A percentile compares a stretch with the other conserved stretches of the same genome.
Conservation (phyloP, 1,284 basidiomycete genomes). For the Marasmius sp. region DNA sequence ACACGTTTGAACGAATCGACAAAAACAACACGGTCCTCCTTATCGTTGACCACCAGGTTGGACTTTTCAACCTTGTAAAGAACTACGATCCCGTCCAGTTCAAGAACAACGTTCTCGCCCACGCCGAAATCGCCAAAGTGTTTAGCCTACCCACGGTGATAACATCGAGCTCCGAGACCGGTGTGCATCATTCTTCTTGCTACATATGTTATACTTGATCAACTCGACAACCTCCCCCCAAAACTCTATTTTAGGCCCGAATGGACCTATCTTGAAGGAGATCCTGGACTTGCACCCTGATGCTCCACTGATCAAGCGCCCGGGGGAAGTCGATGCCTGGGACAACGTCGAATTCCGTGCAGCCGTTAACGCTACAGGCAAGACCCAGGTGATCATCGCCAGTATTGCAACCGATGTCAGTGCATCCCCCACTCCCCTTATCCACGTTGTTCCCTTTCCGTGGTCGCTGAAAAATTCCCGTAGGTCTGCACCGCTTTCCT, state of each 20-base stretch:
- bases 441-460: not conserved
- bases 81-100: conserved; percentile 38
- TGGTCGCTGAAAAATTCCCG: not conserved
- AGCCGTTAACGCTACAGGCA: conserved; percentile 45
- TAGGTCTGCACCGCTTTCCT: conserved; percentile 45
- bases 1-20: not conserved
- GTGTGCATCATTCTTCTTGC: not conserved
- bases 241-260: conserved; percentile 35
- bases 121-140: conserved; percentile 42
- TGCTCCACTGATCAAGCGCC: conserved; percentile 43
- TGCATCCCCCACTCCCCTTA: no score
- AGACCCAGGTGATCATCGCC: conserved; percentile 46
- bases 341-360: conserved; percentile 45
- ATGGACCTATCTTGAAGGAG: conserved; percentile 43
- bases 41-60: conserved; percentile 48
- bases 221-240: not conserved
- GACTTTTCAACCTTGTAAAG: conserved; percentile 43
- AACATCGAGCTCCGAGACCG: conserved; percentile 30
- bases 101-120: conserved; percentile 44
- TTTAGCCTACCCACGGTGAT: conserved; percentile 44
- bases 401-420: conserved; percentile 49
- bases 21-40: conserved; percentile 42
- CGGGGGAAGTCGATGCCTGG: conserved; percentile 52
- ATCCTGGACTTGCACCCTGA: conserved; percentile 43
- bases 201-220: not conserved